Evolutionary conservation across 805 yeast species (phyloP).

Genomic region (Yamadazyma olivae): DNA sequence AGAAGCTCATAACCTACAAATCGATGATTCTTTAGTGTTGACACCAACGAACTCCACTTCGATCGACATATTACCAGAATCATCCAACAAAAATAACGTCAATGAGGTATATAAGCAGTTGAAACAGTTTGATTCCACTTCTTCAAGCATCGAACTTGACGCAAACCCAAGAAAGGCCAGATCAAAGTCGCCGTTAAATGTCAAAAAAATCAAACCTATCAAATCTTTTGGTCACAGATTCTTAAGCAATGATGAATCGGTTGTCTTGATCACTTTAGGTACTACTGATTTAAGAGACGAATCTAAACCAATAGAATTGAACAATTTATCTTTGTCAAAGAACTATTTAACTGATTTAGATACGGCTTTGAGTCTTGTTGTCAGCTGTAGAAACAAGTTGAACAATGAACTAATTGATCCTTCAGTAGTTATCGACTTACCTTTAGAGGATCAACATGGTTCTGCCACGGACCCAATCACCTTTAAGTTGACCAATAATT

Average conservation of each 20-base stretch:
- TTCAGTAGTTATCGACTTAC: slow-evolving; percentile 69
- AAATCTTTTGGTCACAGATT: slow-evolving; percentile 86
- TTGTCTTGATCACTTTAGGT: slow-evolving; percentile 82
- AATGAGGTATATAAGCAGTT: slow-evolving; percentile 39
- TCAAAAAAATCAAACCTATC: slow-evolving; percentile 46
- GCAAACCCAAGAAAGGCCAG: slow-evolving; percentile 7
- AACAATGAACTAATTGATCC: slow-evolving; percentile 42
- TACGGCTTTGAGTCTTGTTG: slow-evolving; percentile 76
- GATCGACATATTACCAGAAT: slow-evolving; percentile 36
- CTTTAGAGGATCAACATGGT: slow-evolving; percentile 74
- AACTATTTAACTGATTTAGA: slow-evolving; percentile 82
- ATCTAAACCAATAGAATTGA: slow-evolving; percentile 60
- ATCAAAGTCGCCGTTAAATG: slow-evolving; percentile 20
- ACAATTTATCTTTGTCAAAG: slow-evolving; percentile 71
- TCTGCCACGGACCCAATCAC: slow-evolving; percentile 71
- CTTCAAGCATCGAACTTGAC: background rate
- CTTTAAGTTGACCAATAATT: slow-evolving; percentile 53
- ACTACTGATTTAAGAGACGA: slow-evolving; percentile 71
- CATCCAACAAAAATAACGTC: slow-evolving; percentile 23
- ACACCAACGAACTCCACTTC: slow-evolving; percentile 23
- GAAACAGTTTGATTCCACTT: slow-evolving; percentile 17
- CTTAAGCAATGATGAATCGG: slow-evolving; percentile 58
- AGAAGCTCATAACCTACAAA: slow-evolving; percentile 7
- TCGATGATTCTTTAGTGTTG: slow-evolving; percentile 8
- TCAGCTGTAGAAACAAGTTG: slow-evolving; percentile 38